Base-by-base conservation (phyloP, 2,329 filamentous ascomycete genomes). In the Didymella lethalis region DNA sequence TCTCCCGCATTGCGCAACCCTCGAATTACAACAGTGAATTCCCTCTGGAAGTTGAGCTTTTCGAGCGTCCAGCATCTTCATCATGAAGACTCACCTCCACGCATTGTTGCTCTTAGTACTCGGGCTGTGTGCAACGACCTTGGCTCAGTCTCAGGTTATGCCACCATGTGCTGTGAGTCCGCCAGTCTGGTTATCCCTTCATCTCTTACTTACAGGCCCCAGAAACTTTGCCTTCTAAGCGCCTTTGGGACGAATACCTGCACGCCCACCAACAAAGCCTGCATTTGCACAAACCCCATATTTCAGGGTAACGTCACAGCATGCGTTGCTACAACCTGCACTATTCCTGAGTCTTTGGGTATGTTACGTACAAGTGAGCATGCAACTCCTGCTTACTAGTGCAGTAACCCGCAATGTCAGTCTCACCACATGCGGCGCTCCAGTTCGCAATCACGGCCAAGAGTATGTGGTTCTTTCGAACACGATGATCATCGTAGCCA, bases 391-490 rank as follows among this genome's bases (percentile, higher is more conserved):
- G 26, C 49, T 58, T 38, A 53, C 49, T 12, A 8, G 18, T 5
- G 12, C 29, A 79, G 77, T 70, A 14, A 78, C 76, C 4, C 78
- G 80, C 61, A 81, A 81, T 60, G 69, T 76, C 56, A 81, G 79
- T 1, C 62, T 69, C 14, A 74, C 76, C 12, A 70, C 67, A 25
- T 82, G 80, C 52, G 72, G 72, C 18, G 73, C 70, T 12, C 77
- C 78, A 1, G 57, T 79, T 20, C 73, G 78, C n/a, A 69, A 80
- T 56, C 72, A 71, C 40, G 74, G 72, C 7, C 65, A 66, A 7
- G 40, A 68, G 7, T 76, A 80, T 38, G 74, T 72, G 3, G 63
- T 69, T 18, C 47, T 76, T 2, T 78, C 74, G 14, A 68, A 78
- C 16, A 65, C 62, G 7, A 75, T 78, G 45, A 70, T 73, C 3